Evolutionary conservation across 2,329 filamentous ascomycete genomes (phyloP).

Genomic region (Kalmusia sp.): DNA sequence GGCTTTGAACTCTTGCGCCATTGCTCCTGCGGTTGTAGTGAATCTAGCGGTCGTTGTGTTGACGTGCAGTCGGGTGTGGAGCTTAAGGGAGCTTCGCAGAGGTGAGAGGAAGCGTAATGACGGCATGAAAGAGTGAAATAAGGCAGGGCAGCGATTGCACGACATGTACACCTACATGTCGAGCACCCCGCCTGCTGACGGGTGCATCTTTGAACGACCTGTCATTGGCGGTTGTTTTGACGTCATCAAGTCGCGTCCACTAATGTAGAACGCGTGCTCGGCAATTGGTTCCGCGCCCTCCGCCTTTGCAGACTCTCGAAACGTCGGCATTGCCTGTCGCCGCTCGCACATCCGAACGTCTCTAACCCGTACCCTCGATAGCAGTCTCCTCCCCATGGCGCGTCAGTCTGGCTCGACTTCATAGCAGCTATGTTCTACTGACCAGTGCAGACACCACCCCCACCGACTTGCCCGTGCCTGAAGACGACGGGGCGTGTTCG

Average conservation of each 20-base stretch:
- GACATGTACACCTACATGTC: slow-evolving; percentile 7
- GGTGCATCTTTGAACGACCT: slow-evolving; percentile 1
- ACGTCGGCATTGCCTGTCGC: too few species aligned
- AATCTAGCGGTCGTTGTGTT: slow-evolving; percentile 29
- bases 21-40: slow-evolving; percentile 39
- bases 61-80: slow-evolving; percentile 11
- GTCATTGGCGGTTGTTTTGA: slow-evolving; percentile 8
- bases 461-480: slow-evolving; percentile 44
- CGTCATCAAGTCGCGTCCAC: slow-evolving; percentile 7
- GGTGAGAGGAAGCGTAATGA: slow-evolving; percentile 24
- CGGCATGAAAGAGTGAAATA: slow-evolving; percentile 6
- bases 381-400: slow-evolving; percentile 24
- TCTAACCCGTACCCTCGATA: too few species aligned
- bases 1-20: slow-evolving; percentile 64
- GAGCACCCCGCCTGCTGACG: slow-evolving; percentile 8
- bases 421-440: slow-evolving; percentile 9
- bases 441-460: slow-evolving; percentile 33
- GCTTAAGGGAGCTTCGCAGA: slow-evolving; percentile 27
- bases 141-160: slow-evolving; percentile 4
- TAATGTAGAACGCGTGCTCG: slow-evolving; percentile 7
- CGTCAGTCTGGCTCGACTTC: slow-evolving; percentile 20
- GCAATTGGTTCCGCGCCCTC: slow-evolving; percentile 2
- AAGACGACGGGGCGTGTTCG: slow-evolving; percentile 50
- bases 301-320: neutral
- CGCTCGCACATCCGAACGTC: neutral